These are phyloP conservation scores for Pholiota microspora DNA, from an alignment of 768 basidiomycete genomes.

Conservation along the genomic window DNA sequence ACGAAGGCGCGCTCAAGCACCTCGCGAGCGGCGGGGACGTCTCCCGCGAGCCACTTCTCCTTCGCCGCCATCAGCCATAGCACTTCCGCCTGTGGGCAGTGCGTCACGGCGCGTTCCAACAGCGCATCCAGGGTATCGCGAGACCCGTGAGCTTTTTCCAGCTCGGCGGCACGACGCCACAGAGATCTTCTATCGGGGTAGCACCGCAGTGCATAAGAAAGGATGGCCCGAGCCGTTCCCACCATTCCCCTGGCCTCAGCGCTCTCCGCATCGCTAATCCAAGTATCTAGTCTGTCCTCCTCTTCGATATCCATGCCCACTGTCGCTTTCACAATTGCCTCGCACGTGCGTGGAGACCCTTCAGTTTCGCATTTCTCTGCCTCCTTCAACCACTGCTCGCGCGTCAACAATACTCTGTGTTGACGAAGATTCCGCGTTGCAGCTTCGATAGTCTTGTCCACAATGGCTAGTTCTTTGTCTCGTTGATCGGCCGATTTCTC, in stretches of 20 bases:
- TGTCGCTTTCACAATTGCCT: conserved; percentile 94
- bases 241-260: conserved; percentile 73
- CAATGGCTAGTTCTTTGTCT: conserved; percentile 63
- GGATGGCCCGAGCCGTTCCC: conserved; percentile 82
- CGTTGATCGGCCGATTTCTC: conserved; percentile 51
- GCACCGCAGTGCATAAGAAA: conserved; percentile 88
- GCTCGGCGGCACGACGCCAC: conserved; percentile 89
- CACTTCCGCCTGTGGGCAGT: conserved; percentile 94
- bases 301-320: conserved; percentile 94
- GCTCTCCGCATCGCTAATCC: conserved; percentile 89
- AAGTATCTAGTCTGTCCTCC: conserved; percentile 86
- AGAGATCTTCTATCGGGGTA: conserved; percentile 84
- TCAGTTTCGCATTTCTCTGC: conserved; percentile 90
- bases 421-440: conserved; percentile 77
- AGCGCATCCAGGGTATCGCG: conserved; percentile 75
- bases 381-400: conserved; percentile 97
- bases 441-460: conserved; percentile 87
- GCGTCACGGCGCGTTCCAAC: conserved; percentile 77
- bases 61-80: conserved; percentile 99
- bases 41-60: conserved; percentile 90
- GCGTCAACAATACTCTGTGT: conserved; percentile 80
- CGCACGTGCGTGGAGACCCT: conserved; percentile 81
- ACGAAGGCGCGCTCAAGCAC: conserved; percentile 89
- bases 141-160: conserved; percentile 90
- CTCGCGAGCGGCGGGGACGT: conserved; percentile 87